Percentiles rank a stretch among this genome's conserved stretches.
Evolutionary conservation across 768 basidiomycete genomes (phyloP).

Genomic region (Polyporus arcularius): DNA sequence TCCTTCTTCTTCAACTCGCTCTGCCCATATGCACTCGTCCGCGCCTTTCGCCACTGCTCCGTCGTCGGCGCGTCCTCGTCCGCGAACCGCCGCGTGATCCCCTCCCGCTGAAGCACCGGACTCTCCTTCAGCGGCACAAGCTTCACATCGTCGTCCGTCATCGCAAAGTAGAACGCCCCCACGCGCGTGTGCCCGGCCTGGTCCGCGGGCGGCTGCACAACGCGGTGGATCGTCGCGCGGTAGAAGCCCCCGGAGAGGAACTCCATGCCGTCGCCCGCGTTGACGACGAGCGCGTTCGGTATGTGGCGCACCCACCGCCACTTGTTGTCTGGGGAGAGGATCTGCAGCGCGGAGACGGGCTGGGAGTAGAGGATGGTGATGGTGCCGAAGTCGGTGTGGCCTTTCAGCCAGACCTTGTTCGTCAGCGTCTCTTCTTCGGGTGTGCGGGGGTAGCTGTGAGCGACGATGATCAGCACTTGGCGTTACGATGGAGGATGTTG

Average conservation of each 20-base stretch:
- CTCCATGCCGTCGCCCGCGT: slow-evolving; percentile 37
- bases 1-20: slow-evolving; percentile 29
- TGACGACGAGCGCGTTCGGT: slow-evolving; percentile 39
- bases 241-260: slow-evolving; percentile 39
- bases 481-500: not conserved
- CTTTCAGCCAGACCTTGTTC: slow-evolving; percentile 38
- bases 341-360: slow-evolving; percentile 39
- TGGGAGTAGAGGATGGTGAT: slow-evolving; percentile 41
- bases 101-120: slow-evolving; percentile 35
- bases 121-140: slow-evolving; percentile 32
- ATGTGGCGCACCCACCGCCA: slow-evolving; percentile 41
- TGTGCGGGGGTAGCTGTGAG: slow-evolving; percentile 32
- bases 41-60: slow-evolving; percentile 34
- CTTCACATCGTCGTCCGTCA: slow-evolving; percentile 33
- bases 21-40: slow-evolving; percentile 34
- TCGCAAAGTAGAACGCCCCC: slow-evolving; percentile 37
- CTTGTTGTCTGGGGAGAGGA: slow-evolving; percentile 35
- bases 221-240: slow-evolving; percentile 40
- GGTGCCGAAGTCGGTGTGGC: slow-evolving; percentile 37
- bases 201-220: slow-evolving; percentile 37
- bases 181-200: slow-evolving; percentile 36
- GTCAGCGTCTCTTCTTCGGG: slow-evolving; percentile 34
- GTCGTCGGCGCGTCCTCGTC: slow-evolving; percentile 30
- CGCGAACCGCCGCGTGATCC: slow-evolving; percentile 29
- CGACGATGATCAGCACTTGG: not conserved